These are phyloP conservation scores for Colletotrichum spaethianum DNA, from an alignment of 2,329 filamentous ascomycete genomes.

Conservation along the genomic window DNA sequence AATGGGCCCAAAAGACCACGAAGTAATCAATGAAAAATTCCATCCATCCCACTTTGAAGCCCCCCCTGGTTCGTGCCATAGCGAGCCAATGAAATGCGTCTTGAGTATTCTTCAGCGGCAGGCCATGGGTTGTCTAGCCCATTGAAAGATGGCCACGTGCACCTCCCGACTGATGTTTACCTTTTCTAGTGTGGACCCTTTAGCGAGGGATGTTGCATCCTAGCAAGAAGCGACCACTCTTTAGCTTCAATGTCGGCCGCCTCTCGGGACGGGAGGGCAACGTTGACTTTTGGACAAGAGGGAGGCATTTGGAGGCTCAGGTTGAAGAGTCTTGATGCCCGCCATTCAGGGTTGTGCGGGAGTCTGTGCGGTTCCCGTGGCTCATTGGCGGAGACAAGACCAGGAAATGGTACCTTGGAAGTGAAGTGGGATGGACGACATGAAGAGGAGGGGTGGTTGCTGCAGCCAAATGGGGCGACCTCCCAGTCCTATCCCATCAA, in stretches of 20 bases:
- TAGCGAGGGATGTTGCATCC: conserved; percentile 31
- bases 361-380: conserved; percentile 43
- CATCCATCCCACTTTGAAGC: conserved; percentile 36
- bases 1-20: conserved; percentile 35
- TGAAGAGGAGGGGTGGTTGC: conserved; percentile 28
- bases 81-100: conserved; percentile 34
- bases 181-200: conserved; percentile 37
- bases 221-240: conserved; percentile 33
- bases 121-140: conserved; percentile 38
- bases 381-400: conserved; percentile 42
- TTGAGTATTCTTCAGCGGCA: conserved; percentile 40
- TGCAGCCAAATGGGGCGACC: conserved; percentile 39
- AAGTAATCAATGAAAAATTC: conserved; percentile 41
- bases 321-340: conserved; percentile 24
- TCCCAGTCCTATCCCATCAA: conserved; percentile 39
- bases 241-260: conserved; percentile 35
- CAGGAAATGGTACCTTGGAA: conserved; percentile 35
- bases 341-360: conserved; percentile 43
- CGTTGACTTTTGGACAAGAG: conserved; percentile 1
- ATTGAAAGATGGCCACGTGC: conserved; percentile 42
- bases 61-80: conserved; percentile 30
- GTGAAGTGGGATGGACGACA: conserved; percentile 38
- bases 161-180: conserved; percentile 40
- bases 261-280: neutral
- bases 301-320: conserved; percentile 34